Percentiles rank a stretch among this genome's conserved stretches.
Evolutionary conservation across 768 basidiomycete genomes (phyloP).

Genomic region (Collybiopsis confluens): DNA sequence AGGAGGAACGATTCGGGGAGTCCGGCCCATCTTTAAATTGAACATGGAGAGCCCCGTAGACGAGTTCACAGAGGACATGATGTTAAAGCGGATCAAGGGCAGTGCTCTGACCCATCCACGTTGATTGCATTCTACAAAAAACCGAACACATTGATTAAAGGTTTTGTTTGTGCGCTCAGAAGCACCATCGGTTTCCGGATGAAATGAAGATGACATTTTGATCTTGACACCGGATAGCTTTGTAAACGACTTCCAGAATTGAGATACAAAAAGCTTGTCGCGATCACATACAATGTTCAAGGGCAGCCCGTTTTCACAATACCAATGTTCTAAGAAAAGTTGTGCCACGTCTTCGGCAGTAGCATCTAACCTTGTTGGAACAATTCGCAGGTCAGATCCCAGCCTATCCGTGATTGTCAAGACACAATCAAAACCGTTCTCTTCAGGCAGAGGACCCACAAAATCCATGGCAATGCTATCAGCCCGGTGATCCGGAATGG

Average conservation of each 20-base stretch:
- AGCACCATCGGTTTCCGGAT: slow-evolving; percentile 30
- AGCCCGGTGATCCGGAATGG: neutral
- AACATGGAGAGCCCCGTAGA: slow-evolving; percentile 25
- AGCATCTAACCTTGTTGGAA: slow-evolving; percentile 5
- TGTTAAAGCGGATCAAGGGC: neutral
- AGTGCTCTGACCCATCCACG: slow-evolving; percentile 7
- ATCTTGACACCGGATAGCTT: slow-evolving; percentile 20
- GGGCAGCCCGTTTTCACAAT: slow-evolving; percentile 24
- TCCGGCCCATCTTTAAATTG: slow-evolving; percentile 17
- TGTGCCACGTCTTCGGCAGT: slow-evolving; percentile 10
- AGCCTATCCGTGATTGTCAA: slow-evolving; percentile 12
- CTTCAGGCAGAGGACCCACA: slow-evolving; percentile 16
- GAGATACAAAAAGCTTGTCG: slow-evolving; percentile 24
- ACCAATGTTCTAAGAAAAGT: slow-evolving; percentile 18
- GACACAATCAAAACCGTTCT: slow-evolving; percentile 18
- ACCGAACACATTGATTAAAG: slow-evolving; percentile 20
- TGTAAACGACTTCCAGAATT: slow-evolving; percentile 23
- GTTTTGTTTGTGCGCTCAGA: slow-evolving; percentile 25
- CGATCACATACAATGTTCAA: slow-evolving; percentile 22
- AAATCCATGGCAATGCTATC: slow-evolving; percentile 12
- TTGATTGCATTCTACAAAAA: slow-evolving; percentile 23
- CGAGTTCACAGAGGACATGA: slow-evolving; percentile 25
- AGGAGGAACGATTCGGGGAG: slow-evolving; percentile 17
- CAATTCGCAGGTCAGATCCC: neutral
- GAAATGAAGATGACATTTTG: slow-evolving; percentile 28